Conservation (phyloP, 2,329 filamentous ascomycete genomes). For the Exserohilum turcica region DNA sequence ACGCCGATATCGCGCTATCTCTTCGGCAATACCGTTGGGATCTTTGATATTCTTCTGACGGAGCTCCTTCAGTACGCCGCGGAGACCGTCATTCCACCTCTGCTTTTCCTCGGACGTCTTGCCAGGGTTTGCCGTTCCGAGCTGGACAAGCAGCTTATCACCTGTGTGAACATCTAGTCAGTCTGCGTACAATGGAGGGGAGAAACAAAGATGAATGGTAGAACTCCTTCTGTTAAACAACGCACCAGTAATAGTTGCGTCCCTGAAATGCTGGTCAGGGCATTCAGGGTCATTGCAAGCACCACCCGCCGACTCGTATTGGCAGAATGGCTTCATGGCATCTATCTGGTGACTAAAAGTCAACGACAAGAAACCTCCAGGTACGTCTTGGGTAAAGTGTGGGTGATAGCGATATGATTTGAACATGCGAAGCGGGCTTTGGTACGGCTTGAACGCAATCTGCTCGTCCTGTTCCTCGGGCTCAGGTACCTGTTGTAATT, state of each 20-base stretch:
- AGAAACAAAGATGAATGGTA: slow-evolving; percentile 27
- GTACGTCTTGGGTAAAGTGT: slow-evolving; percentile 69
- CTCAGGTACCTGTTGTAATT: slow-evolving; percentile 21
- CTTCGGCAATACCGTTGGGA: slow-evolving; percentile 46
- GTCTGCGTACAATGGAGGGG: slow-evolving; percentile 44
- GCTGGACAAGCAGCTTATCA: slow-evolving; percentile 73
- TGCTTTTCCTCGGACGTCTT: slow-evolving; percentile 65
- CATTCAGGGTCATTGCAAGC: slow-evolving; percentile 77
- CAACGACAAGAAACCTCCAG: slow-evolving; percentile 81
- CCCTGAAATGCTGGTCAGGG: slow-evolving; percentile 77
- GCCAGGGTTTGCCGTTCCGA: slow-evolving; percentile 67
- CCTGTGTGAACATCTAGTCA: slow-evolving; percentile 58
- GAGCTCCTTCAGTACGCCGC: slow-evolving; percentile 45
- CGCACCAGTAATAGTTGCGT: slow-evolving; percentile 74
- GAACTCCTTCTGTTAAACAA: slow-evolving; percentile 50
- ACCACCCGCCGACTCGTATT: slow-evolving; percentile 71
- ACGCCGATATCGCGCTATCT: slow-evolving; percentile 48
- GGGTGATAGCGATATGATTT: slow-evolving; percentile 91
- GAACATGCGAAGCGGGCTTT: slow-evolving; percentile 81
- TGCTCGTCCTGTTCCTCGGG: slow-evolving; percentile 19
- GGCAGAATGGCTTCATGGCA: slow-evolving; percentile 73
- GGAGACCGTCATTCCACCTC: slow-evolving; percentile 51
- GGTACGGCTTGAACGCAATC: slow-evolving; percentile 67
- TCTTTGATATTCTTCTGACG: slow-evolving; percentile 46
- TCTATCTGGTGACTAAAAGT: slow-evolving; percentile 95